Conservation (phyloP, 2,329 filamentous ascomycete genomes). For the Incumbomyces delicatus region DNA sequence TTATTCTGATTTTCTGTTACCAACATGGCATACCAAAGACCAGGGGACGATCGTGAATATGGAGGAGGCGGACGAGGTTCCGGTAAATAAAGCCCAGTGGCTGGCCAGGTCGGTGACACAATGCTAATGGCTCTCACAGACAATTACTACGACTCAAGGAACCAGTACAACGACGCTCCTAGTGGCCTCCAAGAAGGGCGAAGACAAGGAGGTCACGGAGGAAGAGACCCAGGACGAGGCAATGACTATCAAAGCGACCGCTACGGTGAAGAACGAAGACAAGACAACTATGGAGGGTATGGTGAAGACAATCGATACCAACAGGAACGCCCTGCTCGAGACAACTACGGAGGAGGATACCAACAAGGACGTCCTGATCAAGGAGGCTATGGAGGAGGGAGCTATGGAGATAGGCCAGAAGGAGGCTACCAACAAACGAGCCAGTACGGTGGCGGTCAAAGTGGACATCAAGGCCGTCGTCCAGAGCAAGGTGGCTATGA, state of each 20-base stretch:
- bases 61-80: constrained; percentile 18
- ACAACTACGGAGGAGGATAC: constrained; percentile 10
- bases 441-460: constrained; percentile 13
- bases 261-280: background rate
- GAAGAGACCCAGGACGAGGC: constrained; percentile 3
- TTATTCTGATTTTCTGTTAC: background rate
- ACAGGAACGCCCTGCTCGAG: background rate
- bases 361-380: constrained; percentile 14
- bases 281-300: constrained; percentile 7
- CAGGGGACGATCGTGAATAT: constrained; percentile 12
- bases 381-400: constrained; percentile 6
- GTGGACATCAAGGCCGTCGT: constrained; percentile 9
- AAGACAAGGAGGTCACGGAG: constrained; percentile 3
- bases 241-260: background rate
- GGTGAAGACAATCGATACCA: background rate
- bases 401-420: constrained; percentile 8
- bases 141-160: constrained; percentile 23
- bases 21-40: constrained; percentile 9
- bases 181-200: constrained; percentile 7
- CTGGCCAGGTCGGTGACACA: too few relatives aligned
- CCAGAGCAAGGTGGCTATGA: constrained; percentile 3
- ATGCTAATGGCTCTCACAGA: constrained; percentile 4
- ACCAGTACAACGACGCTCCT: constrained; percentile 13
- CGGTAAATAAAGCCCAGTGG: background rate
- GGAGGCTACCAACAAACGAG: constrained; percentile 9